A percentile compares a stretch with the other conserved stretches of the same genome.
Conservation (phyloP, 1,284 basidiomycete species). For the Cutaneotrichosporon cavernicola region DNA sequence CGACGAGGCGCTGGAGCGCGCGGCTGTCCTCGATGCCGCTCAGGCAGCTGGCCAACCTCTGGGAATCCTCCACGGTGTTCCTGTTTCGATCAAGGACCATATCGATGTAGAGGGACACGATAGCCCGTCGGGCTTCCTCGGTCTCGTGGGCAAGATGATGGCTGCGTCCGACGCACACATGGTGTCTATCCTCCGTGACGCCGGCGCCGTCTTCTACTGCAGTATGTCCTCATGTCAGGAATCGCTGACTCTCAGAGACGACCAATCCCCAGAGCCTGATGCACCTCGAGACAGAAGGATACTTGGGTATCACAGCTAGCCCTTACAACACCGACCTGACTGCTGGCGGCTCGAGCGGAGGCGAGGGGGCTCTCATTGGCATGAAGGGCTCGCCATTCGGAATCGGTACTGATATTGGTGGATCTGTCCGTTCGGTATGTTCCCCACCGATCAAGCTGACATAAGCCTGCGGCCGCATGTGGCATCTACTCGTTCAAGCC, state of each 20-base stretch:
- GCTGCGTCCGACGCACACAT: conserved; percentile 19
- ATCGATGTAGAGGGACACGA: conserved; percentile 51
- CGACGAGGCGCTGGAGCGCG: conserved; percentile 61
- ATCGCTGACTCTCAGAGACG: conserved; percentile 49
- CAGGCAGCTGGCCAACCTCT: conserved; percentile 57
- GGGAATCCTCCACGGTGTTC: conserved; percentile 64
- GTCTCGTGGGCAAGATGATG: conserved; percentile 23
- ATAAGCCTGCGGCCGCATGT: conserved; percentile 35
- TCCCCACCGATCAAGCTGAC: background rate
- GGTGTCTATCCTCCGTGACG: conserved; percentile 27
- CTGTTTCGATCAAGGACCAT: conserved; percentile 61
- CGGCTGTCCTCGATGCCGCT: conserved; percentile 61
- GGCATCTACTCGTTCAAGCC: conserved; percentile 52
- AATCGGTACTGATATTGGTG: conserved; percentile 58
- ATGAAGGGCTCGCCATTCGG: conserved; percentile 62
- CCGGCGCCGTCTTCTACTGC: conserved; percentile 33
- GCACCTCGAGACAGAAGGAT: conserved; percentile 24
- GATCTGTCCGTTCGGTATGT: conserved; percentile 22
- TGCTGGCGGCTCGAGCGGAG: conserved; percentile 64
- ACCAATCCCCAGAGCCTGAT: conserved; percentile 54
- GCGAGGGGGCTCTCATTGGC: conserved; percentile 66
- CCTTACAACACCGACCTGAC: conserved; percentile 51
- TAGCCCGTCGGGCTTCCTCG: conserved; percentile 29
- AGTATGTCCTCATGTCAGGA: conserved; percentile 56
- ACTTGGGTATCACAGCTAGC: conserved; percentile 45